A percentile compares a stretch with the other conserved stretches of the same genome.
phyloP scores from a whole-genome alignment of 495 filamentous ascomycete species.

The Venustampulla echinocandica region DNA sequence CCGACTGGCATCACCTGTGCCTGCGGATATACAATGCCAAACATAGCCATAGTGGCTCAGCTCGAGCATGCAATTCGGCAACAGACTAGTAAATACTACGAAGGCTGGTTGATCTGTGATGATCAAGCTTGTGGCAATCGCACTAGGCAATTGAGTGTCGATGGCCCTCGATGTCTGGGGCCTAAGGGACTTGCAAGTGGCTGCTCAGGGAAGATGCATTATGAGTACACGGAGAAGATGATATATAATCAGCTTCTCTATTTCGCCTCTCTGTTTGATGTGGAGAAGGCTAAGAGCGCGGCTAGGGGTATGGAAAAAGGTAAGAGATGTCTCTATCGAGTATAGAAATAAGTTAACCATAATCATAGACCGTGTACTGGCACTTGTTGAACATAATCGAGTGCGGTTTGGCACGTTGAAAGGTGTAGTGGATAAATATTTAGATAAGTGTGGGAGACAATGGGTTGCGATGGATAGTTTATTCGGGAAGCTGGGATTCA shows the following conservation, averaged over 20 bases:
- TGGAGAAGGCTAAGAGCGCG: conserved; percentile 63
- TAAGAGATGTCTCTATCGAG: conserved; percentile 16
- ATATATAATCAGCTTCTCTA: conserved; percentile 94
- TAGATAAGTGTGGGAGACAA: conserved; percentile 87
- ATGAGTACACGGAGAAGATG: conserved; percentile 78
- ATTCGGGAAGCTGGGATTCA: conserved; percentile 53
- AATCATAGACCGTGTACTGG: conserved; percentile 49
- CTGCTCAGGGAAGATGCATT: conserved; percentile 82
- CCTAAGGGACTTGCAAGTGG: conserved; percentile 71
- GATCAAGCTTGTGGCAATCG: conserved; percentile 79
- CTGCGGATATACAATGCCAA: conserved; percentile 56
- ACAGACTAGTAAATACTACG: conserved; percentile 76
- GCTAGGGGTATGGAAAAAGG: conserved; percentile 31
- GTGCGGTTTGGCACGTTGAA: conserved; percentile 65
- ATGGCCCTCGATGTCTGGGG: conserved; percentile 82
- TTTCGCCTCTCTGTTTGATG: conserved; percentile 78
- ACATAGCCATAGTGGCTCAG: conserved; percentile 71
- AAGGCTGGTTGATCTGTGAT: conserved; percentile 84
- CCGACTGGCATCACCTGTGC: conserved; percentile 69
- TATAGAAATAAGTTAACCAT: conserved; percentile 14
- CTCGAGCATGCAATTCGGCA: conserved; percentile 74
- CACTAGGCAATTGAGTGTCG: conserved; percentile 86
- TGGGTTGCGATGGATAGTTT: conserved; percentile 95
- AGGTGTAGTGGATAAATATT: conserved; percentile 72
- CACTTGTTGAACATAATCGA: conserved; percentile 72